These are phyloP conservation scores for Chenopodium formosanum DNA, from an alignment of 148 eudicot species.

Conservation along the genomic window DNA sequence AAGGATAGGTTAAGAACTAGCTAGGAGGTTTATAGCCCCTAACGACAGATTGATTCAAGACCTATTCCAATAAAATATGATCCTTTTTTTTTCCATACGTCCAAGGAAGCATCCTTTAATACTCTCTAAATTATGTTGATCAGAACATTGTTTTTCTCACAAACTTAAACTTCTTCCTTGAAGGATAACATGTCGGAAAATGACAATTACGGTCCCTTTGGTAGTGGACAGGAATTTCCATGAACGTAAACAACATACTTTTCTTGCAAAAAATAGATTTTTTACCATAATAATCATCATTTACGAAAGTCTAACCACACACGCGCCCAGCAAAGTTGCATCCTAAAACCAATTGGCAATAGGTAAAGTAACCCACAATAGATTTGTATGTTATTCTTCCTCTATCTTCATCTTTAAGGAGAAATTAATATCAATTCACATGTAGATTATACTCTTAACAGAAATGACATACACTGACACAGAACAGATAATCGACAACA, in stretches of 20 bases:
- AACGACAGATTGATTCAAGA: no score
- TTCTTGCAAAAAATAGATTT: no score
- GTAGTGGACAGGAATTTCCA: not conserved
- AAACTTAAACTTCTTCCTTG: not conserved
- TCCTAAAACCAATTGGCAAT: no score
- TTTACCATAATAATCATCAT: not conserved
- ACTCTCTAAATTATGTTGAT: not conserved
- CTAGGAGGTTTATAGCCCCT: no score
- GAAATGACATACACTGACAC: not conserved
- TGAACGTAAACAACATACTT: not conserved
- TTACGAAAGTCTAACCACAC: no score
- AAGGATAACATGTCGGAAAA: not conserved
- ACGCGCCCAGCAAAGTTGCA: no score
- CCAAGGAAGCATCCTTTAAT: not conserved
- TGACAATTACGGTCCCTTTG: not conserved
- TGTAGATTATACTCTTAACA: not conserved
- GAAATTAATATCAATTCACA: no score
- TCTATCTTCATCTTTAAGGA: no score
- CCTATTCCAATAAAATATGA: no score
- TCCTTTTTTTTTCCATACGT: not conserved
- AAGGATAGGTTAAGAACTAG: no score
- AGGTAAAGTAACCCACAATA: no score
- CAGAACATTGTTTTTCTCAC: not conserved
- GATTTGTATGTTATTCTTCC: no score
- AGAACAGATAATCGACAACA: not conserved